Base-by-base conservation (phyloP, 495 filamentous ascomycete genomes). In the Penicillium paradoxum region DNA sequence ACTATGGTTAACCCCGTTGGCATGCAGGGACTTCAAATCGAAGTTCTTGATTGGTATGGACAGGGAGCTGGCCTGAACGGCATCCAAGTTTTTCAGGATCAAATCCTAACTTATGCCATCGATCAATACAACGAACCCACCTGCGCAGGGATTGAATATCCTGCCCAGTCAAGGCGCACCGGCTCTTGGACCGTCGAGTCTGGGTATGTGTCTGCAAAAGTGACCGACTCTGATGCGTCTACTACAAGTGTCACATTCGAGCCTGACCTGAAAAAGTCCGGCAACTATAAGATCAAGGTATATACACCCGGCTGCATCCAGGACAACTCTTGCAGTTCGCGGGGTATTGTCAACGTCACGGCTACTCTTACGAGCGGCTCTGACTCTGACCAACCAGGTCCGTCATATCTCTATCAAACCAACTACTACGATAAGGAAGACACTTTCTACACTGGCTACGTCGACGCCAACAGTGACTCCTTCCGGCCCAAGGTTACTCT, bases 361-460 rank as follows among this genome's bases (percentile, higher is more conserved):
- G 90, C 84, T 4, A 79, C 77, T 15, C 82, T 90, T 66, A 74
- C 79, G 2, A 76, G 73, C 27, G 76, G 74, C 29, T 75, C 79
- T 29, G 59, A 59, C 34, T 45, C 63, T 9, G 55, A 67, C 7
- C 53, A 72, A 49, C 69, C 79, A 24, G 52, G 74, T 10, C 64
- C 76, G 14, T 70, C 78, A 0, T 66, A 71, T 13, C 66, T 95
- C 11, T 92, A 77, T 64, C 95, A 99, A 72, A 96, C 90, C 15
- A 97, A 97, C 68, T 72, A 90, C 57, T 89, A 84, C 63, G 90
- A 96, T 72, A 99, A 97, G 69, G 96, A 93, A 57, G 95, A 97
- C 61, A 82, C 85, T 49, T 82, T 97, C 52, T 96, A 91, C 66
- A 83, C 82, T 51, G 95, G 91, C 7, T 80, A 79, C 53, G 83